Evolutionary conservation across 2,329 filamentous ascomycete genomes (phyloP).

Genomic region (Fusarium sp.): DNA sequence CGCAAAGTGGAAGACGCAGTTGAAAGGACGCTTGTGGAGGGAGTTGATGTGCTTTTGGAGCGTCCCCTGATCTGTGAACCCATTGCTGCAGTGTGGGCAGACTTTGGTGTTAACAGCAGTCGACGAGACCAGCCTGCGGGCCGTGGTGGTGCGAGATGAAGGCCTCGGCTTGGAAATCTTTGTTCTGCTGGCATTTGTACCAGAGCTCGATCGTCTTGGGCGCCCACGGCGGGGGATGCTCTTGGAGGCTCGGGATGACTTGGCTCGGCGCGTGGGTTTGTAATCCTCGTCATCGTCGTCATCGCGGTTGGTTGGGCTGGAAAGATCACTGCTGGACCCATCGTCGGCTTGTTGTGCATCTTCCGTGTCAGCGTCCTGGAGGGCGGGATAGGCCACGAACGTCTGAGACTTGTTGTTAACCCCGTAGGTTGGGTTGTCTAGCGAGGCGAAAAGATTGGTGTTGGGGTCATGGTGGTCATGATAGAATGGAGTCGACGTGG

Average conservation of each 20-base stretch:
- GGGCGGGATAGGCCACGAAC: constrained; percentile 22
- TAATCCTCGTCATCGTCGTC: constrained; percentile 8
- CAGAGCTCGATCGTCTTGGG: constrained; percentile 14
- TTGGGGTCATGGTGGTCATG: not conserved
- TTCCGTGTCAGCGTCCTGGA: constrained; percentile 12
- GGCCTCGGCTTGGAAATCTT: constrained; percentile 18
- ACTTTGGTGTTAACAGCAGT: not conserved
- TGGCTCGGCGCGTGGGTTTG: constrained; percentile 8
- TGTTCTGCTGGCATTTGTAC: not conserved
- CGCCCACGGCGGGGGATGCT: constrained; percentile 21
- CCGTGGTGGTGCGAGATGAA: not conserved
- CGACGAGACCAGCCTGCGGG: constrained; percentile 21
- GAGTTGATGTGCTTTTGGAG: constrained; percentile 64
- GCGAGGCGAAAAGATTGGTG: not conserved
- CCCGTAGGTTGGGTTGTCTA: not conserved
- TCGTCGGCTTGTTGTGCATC: constrained; percentile 1
- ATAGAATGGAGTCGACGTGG: not conserved
- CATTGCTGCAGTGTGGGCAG: constrained; percentile 34
- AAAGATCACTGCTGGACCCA: not conserved
- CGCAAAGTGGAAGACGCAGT: constrained; percentile 83
- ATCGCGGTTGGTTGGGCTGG: not conserved
- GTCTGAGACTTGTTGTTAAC: constrained; percentile 1
- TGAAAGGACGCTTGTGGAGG: constrained; percentile 72
- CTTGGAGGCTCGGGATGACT: constrained; percentile 8
- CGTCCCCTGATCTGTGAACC: constrained; percentile 58